Evolutionary conservation across 768 basidiomycete genomes (phyloP), one percentile per base, ranked within the genome.

Genomic region (Phylloporus arenicola): DNA sequence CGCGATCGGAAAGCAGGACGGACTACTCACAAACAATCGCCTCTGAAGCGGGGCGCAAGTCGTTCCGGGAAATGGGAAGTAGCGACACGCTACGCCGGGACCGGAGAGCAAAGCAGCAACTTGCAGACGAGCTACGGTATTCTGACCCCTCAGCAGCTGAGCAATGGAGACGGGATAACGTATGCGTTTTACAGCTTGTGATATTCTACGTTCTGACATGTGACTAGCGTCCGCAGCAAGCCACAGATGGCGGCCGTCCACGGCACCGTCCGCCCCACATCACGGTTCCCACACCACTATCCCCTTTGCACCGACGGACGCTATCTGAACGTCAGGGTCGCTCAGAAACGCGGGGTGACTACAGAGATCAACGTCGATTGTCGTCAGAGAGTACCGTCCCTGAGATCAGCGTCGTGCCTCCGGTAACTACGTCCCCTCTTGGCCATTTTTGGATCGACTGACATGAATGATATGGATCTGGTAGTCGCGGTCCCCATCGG

Each of bases 111-210:
- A 70, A 62, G 6, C 69, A 71, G 13, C 48, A 54, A 16, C 47
- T 70, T 9, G 69, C 69, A 17, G 70, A 71, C 17, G 65, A 64
- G n/a, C 42, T 72, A 25, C 58, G 69, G 33, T 66, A 70, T 48
- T 71, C 70, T 9, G 51, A 71, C 47, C 67, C 70, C 29, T 50
- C 61, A 3, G 53, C 57, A 45, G 43, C 60, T 3, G 69, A 69
- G 24, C 53, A 57, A n/a, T 72, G 69, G 70, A 51, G 70, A 42
- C 59, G 47, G 22, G 56, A 55, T 2, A 44, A 52, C 20, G 61
- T 67, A 55, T 10, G 61, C 53, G 20, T 19, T 40, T 12, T 12
- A 8, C 20, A 24, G 16, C 22, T 24, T 8, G 22, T 25, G 4
- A 3, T 17, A 16, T 19, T 30, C n/a, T 31, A 3, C 31, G 1